Conservation (phyloP, 345 rosid genomes). For the Heritiera littoralis region DNA sequence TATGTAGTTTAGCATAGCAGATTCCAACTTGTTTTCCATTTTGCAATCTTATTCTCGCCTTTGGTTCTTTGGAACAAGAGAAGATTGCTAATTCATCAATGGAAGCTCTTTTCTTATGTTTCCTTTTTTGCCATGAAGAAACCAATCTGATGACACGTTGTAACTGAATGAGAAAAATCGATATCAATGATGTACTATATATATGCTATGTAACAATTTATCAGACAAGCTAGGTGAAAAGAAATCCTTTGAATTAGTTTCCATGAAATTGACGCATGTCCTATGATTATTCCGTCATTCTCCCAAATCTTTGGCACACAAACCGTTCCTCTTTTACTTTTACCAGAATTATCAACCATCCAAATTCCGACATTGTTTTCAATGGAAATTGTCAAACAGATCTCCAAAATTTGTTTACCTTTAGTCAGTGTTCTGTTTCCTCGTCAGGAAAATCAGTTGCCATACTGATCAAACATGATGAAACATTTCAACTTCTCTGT, state of each 20-base stretch:
- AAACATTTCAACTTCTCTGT: neutral
- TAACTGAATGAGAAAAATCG: too few relatives aligned
- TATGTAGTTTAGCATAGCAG: neutral
- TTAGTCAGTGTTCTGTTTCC: neutral
- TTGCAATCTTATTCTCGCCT: neutral
- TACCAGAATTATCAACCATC: slow-evolving; percentile 26
- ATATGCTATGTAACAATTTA: neutral
- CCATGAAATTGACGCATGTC: slow-evolving; percentile 24
- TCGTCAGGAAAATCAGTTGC: neutral
- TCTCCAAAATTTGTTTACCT: neutral
- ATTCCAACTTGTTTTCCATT: neutral
- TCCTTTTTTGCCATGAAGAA: too few relatives aligned
- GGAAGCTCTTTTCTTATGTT: too few relatives aligned
- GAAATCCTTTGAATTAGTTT: neutral
- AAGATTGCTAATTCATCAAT: too few relatives aligned
- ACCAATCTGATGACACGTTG: too few relatives aligned
- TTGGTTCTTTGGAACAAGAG: neutral
- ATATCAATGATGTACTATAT: too few relatives aligned
- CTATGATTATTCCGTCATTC: slow-evolving; percentile 7
- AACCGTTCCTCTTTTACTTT: slow-evolving; percentile 28
- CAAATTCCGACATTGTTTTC: slow-evolving; percentile 13
- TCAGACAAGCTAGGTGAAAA: neutral
- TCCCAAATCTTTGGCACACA: slow-evolving; percentile 35
- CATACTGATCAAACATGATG: slow-evolving; percentile 1
- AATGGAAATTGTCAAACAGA: slow-evolving; percentile 15